Base-by-base conservation (phyloP, 306 rosid species). In the Begonia masoniana region DNA sequence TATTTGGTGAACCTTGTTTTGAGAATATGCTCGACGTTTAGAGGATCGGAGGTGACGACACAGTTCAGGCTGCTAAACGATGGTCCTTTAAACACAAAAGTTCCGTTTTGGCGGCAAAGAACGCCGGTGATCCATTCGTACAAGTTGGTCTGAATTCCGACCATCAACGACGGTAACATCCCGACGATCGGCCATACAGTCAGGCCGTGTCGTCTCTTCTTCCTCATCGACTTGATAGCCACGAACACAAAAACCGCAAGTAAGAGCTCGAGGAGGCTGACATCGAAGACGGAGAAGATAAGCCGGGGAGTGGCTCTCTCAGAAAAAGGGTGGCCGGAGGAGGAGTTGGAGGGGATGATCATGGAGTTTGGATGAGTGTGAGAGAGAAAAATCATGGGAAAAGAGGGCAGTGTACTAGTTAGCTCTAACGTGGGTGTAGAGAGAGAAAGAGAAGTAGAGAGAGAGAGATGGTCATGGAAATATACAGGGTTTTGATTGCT, bases 11-110 rank as follows among this genome's bases (percentile, higher is more conserved):
- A 91, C 60, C 75, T 82, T 31, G 92, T 75, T 51, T 91, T 91
- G 77, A 91, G 91, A 55, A 91, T 74, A 63, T 91, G 79, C 65
- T 91, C 96, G 16, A 91, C 21, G 72, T 91, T 91, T 6, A 82
- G 78, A 15, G 95, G 97, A 70, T 91, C 96, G 0, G 91, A 62
- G 1, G 97, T 91, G 65, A 91, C 13, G 10, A 85, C 62, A 49
- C 79, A 59, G 59, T 83, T 69, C 52, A 85, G 88, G 73, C 71
- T 83, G 55, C 76, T 85, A 10, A 91, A 65, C 72, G 62, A 67
- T 6, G 94, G 87, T 15, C 97, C 94, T 54, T 63, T 68, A 77
- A 91, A 85, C 7, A 14, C 15, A 48, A 91, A 91, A 2, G 96
- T 82, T 0, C 87, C 83, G 36, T 79, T 82, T 53, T 77, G 85